phyloP scores from a whole-genome alignment of 2,329 filamentous ascomycete genomes.

The Alternaria viburni region DNA sequence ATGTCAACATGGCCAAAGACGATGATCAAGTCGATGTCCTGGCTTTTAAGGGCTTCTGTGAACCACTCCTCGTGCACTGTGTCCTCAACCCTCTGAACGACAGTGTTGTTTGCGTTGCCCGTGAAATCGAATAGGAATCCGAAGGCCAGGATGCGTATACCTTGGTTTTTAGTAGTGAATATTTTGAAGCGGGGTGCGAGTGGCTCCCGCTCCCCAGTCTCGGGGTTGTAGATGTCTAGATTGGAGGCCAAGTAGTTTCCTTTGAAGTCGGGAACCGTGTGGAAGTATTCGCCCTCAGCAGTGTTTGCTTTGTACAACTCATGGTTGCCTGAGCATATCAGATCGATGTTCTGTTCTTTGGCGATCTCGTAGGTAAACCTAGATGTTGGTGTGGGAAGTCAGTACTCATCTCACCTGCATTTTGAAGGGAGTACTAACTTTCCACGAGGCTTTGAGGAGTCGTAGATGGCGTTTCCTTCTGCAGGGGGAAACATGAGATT shows the following conservation, averaged over 20 bases:
- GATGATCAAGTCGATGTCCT: constrained; percentile 83
- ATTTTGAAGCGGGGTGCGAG: constrained; percentile 84
- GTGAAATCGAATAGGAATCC: constrained; percentile 96
- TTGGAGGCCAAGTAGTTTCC: constrained; percentile 89
- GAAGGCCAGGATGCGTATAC: constrained; percentile 82
- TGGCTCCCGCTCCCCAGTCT: constrained; percentile 73
- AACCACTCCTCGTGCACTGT: constrained; percentile 90
- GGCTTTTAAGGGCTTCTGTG: constrained; percentile 77
- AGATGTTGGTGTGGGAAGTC: not conserved
- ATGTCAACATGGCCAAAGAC: constrained; percentile 86
- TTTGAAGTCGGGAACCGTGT: constrained; percentile 82
- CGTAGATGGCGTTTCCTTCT: constrained; percentile 94
- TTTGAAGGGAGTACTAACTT: constrained; percentile 42
- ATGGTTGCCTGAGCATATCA: constrained; percentile 90
- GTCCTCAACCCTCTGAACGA: constrained; percentile 79
- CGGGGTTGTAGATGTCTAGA: constrained; percentile 80
- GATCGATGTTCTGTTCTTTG: constrained; percentile 79
- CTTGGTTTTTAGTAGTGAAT: constrained; percentile 90
- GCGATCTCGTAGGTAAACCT: constrained; percentile 85
- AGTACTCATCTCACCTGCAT: not conserved
- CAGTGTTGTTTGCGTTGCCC: constrained; percentile 87
- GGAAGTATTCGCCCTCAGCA: constrained; percentile 76
- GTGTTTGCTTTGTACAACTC: constrained; percentile 87
- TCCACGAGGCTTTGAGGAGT: constrained; percentile 85
- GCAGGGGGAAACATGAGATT: not conserved